Conservation (phyloP, 75 land plant genomes). For the Picea glauca region DNA sequence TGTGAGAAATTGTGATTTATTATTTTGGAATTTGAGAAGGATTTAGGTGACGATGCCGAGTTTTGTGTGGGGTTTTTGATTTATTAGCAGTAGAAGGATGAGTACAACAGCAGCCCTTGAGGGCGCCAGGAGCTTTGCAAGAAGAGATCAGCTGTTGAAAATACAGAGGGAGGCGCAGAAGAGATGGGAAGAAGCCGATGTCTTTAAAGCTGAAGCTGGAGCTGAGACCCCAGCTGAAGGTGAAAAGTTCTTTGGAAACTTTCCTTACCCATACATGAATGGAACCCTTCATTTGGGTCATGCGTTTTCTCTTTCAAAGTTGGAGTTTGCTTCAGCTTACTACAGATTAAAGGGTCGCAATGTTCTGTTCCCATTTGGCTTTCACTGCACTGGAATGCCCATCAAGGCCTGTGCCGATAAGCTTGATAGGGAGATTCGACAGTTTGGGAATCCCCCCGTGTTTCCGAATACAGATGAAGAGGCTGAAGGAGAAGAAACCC, state of each 20-base stretch:
- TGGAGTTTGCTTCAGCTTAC: slow-evolving; percentile 80
- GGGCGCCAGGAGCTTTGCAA: slow-evolving; percentile 50
- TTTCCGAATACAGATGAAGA: slow-evolving; percentile 46
- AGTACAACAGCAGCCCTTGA: slow-evolving; percentile 18
- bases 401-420: slow-evolving; percentile 95
- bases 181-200: slow-evolving; percentile 49
- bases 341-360: slow-evolving; percentile 70
- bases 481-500: background rate
- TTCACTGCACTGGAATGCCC: slow-evolving; percentile 96
- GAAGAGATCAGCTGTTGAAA: slow-evolving; percentile 59
- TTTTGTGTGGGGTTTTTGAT: no score
- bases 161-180: slow-evolving; percentile 51
- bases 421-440: slow-evolving; percentile 54
- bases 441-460: slow-evolving; percentile 69
- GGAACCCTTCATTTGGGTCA: slow-evolving; percentile 78
- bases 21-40: no score
- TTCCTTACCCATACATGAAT: slow-evolving; percentile 92
- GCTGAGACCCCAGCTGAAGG: slow-evolving; percentile 34
- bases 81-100: background rate
- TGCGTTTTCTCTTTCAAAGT: slow-evolving; percentile 78
- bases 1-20: no score
- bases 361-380: slow-evolving; percentile 75
- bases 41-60: no score
- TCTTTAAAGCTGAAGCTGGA: slow-evolving; percentile 57
- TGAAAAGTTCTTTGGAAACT: slow-evolving; percentile 87